Evolutionary conservation across 2,329 filamentous ascomycete species (phyloP), one percentile per base, ranked within the genome.

Genomic region (Colletotrichum sublineola): DNA sequence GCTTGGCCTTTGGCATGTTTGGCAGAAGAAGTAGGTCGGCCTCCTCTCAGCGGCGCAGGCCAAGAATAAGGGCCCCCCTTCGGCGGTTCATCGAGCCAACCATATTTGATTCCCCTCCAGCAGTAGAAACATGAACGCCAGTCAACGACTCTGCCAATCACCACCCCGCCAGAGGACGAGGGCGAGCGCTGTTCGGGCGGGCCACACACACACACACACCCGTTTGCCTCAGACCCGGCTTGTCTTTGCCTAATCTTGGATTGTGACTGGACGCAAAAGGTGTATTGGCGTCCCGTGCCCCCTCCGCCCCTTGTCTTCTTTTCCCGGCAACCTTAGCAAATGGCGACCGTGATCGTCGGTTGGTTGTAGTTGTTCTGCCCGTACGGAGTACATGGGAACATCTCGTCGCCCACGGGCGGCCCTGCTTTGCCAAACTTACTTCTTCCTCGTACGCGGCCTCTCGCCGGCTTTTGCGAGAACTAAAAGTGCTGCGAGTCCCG

Each of bases 141-240:
- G 29, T 31, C 18, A 9, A 20, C 14, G 6, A 20, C 40, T 33
- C 31, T 20, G 57, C 11, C 29, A 36, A 36, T 31, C 40, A n/a
- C 29, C 12, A 36, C 18, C 18, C 18, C 58, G 24, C 9, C 18
- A 20, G 20, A 36, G 2, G 50, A 52, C 24, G 8, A 46, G 18
- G 42, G 44, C 46, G 15, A 24, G 24, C n/a, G 38, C 24, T 40
- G n/a, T 42, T 44, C 36, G 56, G n/a, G 56, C 15, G 50, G 50
- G 12, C 42, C 42, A 44, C 42, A 44, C 15, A 44, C 42, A 44
- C 46, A 24, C 29, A 15, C 15, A 2, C 29, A 6, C 29, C 12
- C 3, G 8, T 42, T 42, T 55, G 71, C 60, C 64, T 58, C 33
- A 65, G 60, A 63, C 70, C 57, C 38, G 55, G 62, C 72, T 68